phyloP scores from a whole-genome alignment of 768 basidiomycete species.

The Mycena alexandri region DNA sequence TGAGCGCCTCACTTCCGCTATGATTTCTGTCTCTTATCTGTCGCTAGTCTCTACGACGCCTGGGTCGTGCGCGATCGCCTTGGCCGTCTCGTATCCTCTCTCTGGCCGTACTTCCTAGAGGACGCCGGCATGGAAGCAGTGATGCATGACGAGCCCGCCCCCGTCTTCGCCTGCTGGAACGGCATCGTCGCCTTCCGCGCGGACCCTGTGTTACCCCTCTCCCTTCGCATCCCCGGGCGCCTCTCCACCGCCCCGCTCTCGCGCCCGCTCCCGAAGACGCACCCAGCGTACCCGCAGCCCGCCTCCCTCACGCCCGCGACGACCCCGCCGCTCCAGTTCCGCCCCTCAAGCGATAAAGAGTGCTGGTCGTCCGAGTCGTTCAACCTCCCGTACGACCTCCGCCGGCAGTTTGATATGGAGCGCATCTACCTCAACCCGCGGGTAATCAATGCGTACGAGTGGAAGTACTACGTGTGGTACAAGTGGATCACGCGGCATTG shows the following conservation, averaged over 20 bases:
- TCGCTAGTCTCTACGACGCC: constrained; percentile 49
- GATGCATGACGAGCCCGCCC: constrained; percentile 53
- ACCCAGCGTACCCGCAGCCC: constrained; percentile 42
- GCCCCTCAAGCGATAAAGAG: constrained; percentile 42
- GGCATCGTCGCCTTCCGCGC: constrained; percentile 56
- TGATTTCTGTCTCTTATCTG: background rate
- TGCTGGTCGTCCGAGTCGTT: constrained; percentile 57
- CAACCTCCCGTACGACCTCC: constrained; percentile 56
- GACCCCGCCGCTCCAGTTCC: constrained; percentile 50
- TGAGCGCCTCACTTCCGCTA: constrained; percentile 2
- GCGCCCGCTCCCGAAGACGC: constrained; percentile 43
- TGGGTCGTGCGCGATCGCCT: constrained; percentile 54
- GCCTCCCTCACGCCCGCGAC: constrained; percentile 42
- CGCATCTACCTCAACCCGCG: constrained; percentile 54
- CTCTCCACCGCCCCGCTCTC: constrained; percentile 50
- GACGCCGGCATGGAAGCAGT: constrained; percentile 50
- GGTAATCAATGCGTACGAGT: constrained; percentile 53
- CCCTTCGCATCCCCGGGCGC: constrained; percentile 45
- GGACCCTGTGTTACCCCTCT: constrained; percentile 55
- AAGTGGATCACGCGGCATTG: constrained; percentile 55
- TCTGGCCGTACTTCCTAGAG: constrained; percentile 60
- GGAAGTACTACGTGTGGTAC: constrained; percentile 51
- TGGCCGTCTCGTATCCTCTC: constrained; percentile 45
- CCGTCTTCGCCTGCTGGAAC: constrained; percentile 62
- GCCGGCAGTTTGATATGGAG: constrained; percentile 53